phyloP scores from a whole-genome alignment of 495 filamentous ascomycete species.

The Penicillium silybi region DNA sequence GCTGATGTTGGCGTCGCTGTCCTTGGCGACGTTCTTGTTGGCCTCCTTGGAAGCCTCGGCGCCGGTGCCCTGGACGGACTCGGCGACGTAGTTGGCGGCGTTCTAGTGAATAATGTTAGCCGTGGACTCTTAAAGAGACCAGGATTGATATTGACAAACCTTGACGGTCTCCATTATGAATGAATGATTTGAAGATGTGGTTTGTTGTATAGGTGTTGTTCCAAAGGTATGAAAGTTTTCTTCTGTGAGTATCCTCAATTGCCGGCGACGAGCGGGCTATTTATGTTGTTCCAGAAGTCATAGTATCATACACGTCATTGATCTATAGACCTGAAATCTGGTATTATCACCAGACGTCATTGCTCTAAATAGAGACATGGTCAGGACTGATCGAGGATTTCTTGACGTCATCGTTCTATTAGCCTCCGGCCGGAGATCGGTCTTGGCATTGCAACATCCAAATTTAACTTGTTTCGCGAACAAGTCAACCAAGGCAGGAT shows the following conservation, averaged over 20 bases:
- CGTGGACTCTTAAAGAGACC: background rate
- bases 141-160: background rate
- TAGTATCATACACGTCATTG: background rate
- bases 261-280: background rate
- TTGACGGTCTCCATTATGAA: slow-evolving; percentile 20
- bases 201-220: background rate
- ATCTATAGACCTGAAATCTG: background rate
- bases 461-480: background rate
- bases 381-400: background rate
- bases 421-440: background rate
- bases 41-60: slow-evolving; percentile 18
- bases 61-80: slow-evolving; percentile 19
- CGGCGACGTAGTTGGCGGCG: slow-evolving; percentile 19
- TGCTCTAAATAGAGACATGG: background rate
- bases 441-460: background rate
- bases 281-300: background rate
- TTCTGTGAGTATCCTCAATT: background rate
- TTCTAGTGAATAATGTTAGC: slow-evolving; percentile 11
- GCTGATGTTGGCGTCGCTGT: slow-evolving; percentile 11
- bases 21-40: slow-evolving; percentile 23
- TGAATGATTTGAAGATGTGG: background rate
- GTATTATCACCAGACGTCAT: background rate
- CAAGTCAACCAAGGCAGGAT: background rate
- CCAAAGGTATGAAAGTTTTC: too few species aligned
- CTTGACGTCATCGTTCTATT: background rate